Evolutionary conservation across 306 rosid genomes (phyloP).

Genomic region (Quercus aquifolioides): DNA sequence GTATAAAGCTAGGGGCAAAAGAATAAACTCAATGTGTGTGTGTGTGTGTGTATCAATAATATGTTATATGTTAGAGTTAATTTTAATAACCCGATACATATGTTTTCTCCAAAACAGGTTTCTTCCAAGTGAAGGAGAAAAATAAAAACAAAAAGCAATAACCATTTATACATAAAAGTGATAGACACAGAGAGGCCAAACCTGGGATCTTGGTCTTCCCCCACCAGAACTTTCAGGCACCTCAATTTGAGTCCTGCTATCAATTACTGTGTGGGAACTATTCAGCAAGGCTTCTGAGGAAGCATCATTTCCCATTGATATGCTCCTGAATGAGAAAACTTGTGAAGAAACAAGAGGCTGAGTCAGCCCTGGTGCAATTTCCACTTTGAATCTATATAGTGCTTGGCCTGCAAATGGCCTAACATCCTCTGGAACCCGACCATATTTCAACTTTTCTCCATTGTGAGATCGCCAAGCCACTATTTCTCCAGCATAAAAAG

Average conservation of each 20-base stretch:
- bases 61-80: too few relatives aligned
- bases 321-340: slow-evolving; percentile 81
- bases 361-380: slow-evolving; percentile 53
- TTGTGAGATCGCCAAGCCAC: slow-evolving; percentile 95
- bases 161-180: neutral
- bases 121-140: slow-evolving; percentile 1
- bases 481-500: slow-evolving; percentile 91
- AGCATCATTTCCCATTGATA: slow-evolving; percentile 48
- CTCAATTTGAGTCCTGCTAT: slow-evolving; percentile 22
- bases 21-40: too few relatives aligned
- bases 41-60: too few relatives aligned
- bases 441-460: slow-evolving; percentile 91
- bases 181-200: slow-evolving; percentile 29
- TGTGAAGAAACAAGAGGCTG: slow-evolving; percentile 78
- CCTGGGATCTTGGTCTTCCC: slow-evolving; percentile 55
- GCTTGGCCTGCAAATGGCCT: slow-evolving; percentile 94
- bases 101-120: neutral
- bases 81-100: too few relatives aligned
- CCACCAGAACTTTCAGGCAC: slow-evolving; percentile 56
- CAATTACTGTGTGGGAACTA: slow-evolving; percentile 29
- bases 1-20: too few relatives aligned
- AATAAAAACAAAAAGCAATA: neutral
- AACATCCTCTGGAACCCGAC: slow-evolving; percentile 79
- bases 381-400: slow-evolving; percentile 80
- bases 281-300: slow-evolving; percentile 35